Percentiles rank a stretch among this genome's conserved stretches.
Evolutionary conservation across 805 yeast species (phyloP).

Genomic region (Candida chilensis): DNA sequence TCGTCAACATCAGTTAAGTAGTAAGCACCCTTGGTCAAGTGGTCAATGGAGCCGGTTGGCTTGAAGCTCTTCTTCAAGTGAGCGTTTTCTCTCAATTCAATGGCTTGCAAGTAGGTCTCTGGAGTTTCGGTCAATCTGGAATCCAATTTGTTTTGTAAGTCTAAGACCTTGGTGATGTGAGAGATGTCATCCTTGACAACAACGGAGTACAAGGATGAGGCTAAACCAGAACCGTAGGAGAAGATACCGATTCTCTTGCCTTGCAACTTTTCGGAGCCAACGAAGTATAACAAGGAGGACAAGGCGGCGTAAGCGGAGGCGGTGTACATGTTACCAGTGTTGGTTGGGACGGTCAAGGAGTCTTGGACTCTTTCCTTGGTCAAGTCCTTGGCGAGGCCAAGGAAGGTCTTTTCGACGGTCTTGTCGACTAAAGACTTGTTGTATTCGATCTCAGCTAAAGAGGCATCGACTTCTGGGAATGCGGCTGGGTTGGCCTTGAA

Average conservation of each 20-base stretch:
- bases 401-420: constrained; percentile 75
- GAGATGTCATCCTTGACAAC: constrained; percentile 76
- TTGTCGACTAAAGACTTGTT: constrained; percentile 76
- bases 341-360: constrained; percentile 81
- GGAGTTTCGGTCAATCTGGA: constrained; percentile 66
- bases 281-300: constrained; percentile 69
- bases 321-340: constrained; percentile 97
- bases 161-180: constrained; percentile 51
- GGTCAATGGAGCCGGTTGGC: constrained; percentile 75
- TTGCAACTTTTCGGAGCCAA: constrained; percentile 66
- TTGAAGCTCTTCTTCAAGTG: constrained; percentile 72
- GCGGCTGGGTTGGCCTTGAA: constrained; percentile 60
- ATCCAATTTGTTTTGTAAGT: constrained; percentile 59
- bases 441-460: constrained; percentile 49
- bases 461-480: constrained; percentile 48
- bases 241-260: constrained; percentile 84
- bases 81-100: constrained; percentile 80
- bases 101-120: constrained; percentile 69
- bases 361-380: constrained; percentile 67
- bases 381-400: constrained; percentile 63
- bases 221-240: constrained; percentile 98
- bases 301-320: constrained; percentile 87
- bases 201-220: constrained; percentile 79
- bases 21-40: constrained; percentile 67
- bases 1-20: constrained; percentile 82